Evolutionary conservation across 73 alveolate species (phyloP), one percentile per base, ranked within the genome.

Genomic region (Stentor roeselii): DNA sequence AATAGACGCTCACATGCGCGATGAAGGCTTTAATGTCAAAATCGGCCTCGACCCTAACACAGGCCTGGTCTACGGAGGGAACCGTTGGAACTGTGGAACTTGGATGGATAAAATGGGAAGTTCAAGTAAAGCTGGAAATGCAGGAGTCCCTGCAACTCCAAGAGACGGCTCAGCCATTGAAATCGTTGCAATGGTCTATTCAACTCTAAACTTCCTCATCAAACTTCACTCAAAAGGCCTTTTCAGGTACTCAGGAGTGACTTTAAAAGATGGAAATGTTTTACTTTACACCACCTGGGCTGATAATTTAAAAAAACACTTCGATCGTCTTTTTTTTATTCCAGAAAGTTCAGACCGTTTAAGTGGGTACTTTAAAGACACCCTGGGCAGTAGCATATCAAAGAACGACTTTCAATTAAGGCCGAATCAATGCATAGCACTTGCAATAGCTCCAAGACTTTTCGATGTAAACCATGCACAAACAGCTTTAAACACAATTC

Each of bases 31-130:
- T 87, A 95, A 97, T 84, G 90, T 97, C 11, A 85, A 92, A 76
- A 93, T 96, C 3, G 75, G 86, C 40, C 90, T 93, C 3, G 98
- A 95, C 82, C 87, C 87, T 82, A 94, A 87, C 14, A 97, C 98
- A 50, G 99, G 99, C 39, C 93, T 97, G 82, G 83, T 95, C 41
- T 87, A 86, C 3, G 99, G 99, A 78, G 99, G 99, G 75, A 97
- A 97, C 87, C 83, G 90, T 90, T 75, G 86, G 84, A 97, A 97
- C 88, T 97, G 99, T 78, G 97, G 98, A 30, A 97, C 99, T 2
- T 96, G 99, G 99, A 97, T 97, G 99, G 99, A 97, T 86, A 97
- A 97, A 85, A 97, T 97, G 99, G 99, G 99, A 36, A 92, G 98
- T 21, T 89, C 97, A 27, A 95, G 86, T n/a, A 95, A 89, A 39